Evolutionary conservation across 139 green algal species (phyloP).

Genomic region (Limnomonas spitsbergensis): DNA sequence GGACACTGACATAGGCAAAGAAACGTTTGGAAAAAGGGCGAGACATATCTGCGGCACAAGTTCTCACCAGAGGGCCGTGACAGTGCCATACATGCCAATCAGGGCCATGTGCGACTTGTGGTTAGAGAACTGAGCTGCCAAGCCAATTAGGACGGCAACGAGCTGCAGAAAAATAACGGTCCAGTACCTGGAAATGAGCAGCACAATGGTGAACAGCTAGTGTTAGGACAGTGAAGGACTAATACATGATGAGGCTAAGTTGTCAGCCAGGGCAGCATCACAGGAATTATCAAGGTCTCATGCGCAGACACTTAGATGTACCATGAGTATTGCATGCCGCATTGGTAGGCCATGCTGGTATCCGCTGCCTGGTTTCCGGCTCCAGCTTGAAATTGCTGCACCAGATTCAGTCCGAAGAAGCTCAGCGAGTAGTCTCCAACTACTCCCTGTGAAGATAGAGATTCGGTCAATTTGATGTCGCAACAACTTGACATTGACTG

Average conservation of each 20-base stretch:
- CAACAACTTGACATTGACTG: not conserved
- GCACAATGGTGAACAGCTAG: not conserved
- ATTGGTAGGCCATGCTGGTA: not conserved
- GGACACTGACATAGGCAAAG: no score
- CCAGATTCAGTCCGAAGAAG: not conserved
- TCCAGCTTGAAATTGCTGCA: not conserved
- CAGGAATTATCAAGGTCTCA: not conserved
- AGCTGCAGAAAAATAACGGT: not conserved
- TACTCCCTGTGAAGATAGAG: no score
- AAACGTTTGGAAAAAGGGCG: no score
- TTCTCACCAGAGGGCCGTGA: not conserved
- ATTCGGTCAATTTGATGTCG: not conserved
- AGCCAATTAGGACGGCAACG: not conserved
- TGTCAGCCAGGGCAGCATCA: no score
- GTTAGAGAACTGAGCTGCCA: not conserved
- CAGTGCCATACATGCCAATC: not conserved
- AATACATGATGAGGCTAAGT: not conserved
- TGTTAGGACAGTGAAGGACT: not conserved
- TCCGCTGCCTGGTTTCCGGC: not conserved
- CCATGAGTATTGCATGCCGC: constrained; percentile 4
- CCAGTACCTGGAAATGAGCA: not conserved
- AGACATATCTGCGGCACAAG: no score
- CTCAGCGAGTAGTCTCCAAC: not conserved
- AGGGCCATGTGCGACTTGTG: not conserved
- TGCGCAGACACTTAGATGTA: not conserved